A percentile compares a stretch with the other conserved stretches of the same genome.
These are phyloP conservation scores for Aphanomyces astaci DNA, from an alignment of 352 stramenopile species.

Conservation along the genomic window DNA sequence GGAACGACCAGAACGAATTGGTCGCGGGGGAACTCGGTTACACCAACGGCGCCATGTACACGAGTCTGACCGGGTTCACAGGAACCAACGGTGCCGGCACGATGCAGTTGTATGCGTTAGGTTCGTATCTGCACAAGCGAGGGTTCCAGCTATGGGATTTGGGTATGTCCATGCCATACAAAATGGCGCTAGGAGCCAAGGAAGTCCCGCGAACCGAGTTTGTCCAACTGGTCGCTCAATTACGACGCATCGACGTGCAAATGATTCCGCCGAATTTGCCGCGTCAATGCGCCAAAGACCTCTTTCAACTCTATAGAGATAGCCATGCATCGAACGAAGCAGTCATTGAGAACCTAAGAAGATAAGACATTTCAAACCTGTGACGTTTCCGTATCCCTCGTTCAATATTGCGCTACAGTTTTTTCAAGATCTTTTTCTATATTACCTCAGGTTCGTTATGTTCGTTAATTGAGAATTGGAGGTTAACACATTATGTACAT, in stretches of 20 bases:
- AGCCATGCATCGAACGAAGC: no score
- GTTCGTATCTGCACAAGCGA: constrained; percentile 55
- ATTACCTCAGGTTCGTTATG: no score
- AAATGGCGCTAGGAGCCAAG: constrained; percentile 63
- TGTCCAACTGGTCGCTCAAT: constrained; percentile 48
- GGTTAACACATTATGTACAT: no score
- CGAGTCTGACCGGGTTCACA: constrained; percentile 74
- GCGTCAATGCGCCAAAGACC: neutral
- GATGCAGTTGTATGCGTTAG: constrained; percentile 74
- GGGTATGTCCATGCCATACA: constrained; percentile 86
- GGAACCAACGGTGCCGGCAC: constrained; percentile 57
- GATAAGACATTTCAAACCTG: no score
- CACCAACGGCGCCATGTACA: constrained; percentile 89
- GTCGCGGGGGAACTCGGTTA: constrained; percentile 90
- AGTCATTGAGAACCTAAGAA: no score
- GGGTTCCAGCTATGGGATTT: constrained; percentile 82
- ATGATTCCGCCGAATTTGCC: neutral
- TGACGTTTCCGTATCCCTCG: no score
- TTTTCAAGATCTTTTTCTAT: no score
- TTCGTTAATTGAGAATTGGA: no score
- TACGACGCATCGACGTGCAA: neutral
- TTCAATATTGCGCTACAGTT: no score
- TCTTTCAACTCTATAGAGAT: neutral
- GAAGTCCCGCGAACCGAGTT: constrained; percentile 67
- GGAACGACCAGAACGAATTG: constrained; percentile 59